A percentile compares a stretch with the other conserved stretches of the same genome.
Conservation (phyloP, 2,329 filamentous ascomycete genomes). For the Fonsecaea nubica region DNA sequence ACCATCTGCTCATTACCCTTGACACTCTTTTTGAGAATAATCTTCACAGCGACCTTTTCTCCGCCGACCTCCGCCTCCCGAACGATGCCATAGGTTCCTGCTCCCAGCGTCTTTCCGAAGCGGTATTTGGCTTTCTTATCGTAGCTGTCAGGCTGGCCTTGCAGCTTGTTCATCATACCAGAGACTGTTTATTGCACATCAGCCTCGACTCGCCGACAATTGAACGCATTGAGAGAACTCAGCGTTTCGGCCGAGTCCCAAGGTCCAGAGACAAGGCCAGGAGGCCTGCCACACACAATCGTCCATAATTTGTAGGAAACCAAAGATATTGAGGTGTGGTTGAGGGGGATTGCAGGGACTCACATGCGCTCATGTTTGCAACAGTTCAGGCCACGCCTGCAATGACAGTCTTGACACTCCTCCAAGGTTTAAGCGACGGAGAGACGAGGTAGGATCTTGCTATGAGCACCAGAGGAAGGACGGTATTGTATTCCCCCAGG, state of each 20-base stretch:
- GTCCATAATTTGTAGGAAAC: background rate
- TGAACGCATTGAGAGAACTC: background rate
- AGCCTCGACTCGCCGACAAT: constrained; percentile 17
- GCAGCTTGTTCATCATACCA: constrained; percentile 92
- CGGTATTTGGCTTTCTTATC: constrained; percentile 97
- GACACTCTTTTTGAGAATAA: constrained; percentile 99
- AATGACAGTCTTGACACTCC: constrained; percentile 8
- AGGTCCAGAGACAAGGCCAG: background rate
- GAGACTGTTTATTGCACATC: constrained; percentile 64
- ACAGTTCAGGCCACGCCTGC: constrained; percentile 25
- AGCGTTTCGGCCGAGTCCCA: background rate
- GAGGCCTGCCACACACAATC: background rate
- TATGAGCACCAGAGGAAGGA: background rate
- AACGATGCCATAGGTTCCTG: constrained; percentile 97
- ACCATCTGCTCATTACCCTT: constrained; percentile 99
- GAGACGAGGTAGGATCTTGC: background rate
- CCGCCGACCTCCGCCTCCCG: constrained; percentile 85
- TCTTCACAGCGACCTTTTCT: constrained; percentile 95
- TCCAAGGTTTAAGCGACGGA: background rate
- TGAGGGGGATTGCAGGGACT: constrained; percentile 12
- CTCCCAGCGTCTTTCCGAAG: constrained; percentile 91
- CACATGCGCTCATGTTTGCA: constrained; percentile 36
- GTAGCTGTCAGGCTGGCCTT: constrained; percentile 96
- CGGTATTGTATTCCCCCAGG: background rate
- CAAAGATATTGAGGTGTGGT: background rate